Evolutionary conservation across 306 rosid genomes (phyloP), one percentile per base, ranked within the genome.

Genomic region (Quercus variabilis): DNA sequence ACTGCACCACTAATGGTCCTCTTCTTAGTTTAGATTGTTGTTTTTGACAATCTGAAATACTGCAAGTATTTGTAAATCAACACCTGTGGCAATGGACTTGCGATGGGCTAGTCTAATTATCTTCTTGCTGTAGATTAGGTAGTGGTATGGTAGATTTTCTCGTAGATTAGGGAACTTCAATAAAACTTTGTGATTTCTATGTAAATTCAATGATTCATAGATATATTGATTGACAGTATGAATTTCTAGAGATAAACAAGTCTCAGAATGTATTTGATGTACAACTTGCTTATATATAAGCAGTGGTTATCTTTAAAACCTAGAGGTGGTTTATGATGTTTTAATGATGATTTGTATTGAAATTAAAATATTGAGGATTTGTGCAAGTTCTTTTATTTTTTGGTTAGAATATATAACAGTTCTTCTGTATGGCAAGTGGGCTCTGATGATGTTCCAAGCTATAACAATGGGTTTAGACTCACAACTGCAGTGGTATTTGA

Each of bases 1-100:
- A 74, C 82, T 84, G 74, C 82, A 76, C 43, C 73, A 73, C 55
- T 85, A 76, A 28, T n/a, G 38, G n/a, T 33, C 28, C 67, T 69
- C 65, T 30, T 26, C 56, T 57, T 12, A 14, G 18, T 51, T 21
- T 19, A 38, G 70, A 67, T 80, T 52, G 57, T 19, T 68, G 69
- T 35, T 78, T 33, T 21, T 69, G 23, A 20, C 55, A 55, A 65
- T 12, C 30, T 67, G 33, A 51, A 28, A 4, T n/a, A 2, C 67
- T 55, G 76, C 76, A 35, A 52, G 33, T 18, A 2, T 49, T 62
- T 76, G 65, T 31, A 21, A 12, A 65, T 3, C 18, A 19, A 21
- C 18, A 13, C 25, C 72, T 67, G 26, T 17, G 70, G 43, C 41
- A 5, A 17, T 28, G 69, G 43, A 15, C n/a, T 5, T 30, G 13